Evolutionary conservation across 306 rosid genomes (phyloP).

Genomic region (Cucumis sativus): DNA sequence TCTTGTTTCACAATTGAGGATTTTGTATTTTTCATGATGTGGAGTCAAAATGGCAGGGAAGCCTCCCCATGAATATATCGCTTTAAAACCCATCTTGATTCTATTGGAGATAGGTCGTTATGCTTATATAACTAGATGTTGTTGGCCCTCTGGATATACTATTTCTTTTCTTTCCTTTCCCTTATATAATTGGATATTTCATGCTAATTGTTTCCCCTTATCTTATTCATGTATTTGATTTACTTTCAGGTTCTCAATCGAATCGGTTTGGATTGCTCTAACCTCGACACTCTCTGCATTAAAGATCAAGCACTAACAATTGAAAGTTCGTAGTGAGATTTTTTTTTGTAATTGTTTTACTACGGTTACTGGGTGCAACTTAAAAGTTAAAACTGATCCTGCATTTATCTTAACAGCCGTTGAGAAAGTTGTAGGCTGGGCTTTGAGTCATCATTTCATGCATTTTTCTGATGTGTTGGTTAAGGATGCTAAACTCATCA

Average conservation of each 20-base stretch:
- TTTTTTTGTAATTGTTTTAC: background rate
- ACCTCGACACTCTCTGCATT: constrained; percentile 56
- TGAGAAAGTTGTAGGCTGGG: constrained; percentile 84
- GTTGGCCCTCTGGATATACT: background rate
- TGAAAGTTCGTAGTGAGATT: constrained; percentile 41
- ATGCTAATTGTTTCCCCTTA: background rate
- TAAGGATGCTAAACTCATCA: constrained; percentile 42
- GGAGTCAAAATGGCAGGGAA: background rate
- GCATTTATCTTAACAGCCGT: constrained; percentile 31
- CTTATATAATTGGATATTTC: background rate
- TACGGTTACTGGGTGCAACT: background rate
- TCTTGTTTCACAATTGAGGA: background rate
- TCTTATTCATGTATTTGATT: constrained; percentile 1
- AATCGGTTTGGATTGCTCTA: constrained; percentile 64
- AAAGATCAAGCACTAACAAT: constrained; percentile 69
- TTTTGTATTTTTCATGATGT: background rate
- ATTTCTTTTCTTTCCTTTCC: background rate
- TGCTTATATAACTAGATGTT: background rate
- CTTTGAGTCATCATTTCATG: constrained; percentile 65
- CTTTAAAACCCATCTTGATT: background rate
- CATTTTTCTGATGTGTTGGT: constrained; percentile 34
- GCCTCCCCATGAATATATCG: background rate
- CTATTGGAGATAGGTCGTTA: background rate
- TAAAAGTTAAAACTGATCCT: background rate
- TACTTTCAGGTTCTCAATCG: constrained; percentile 68